A percentile compares a stretch with the other conserved stretches of the same genome.
phyloP scores from a whole-genome alignment of 306 rosid genomes.

The Trichosanthes cucumerina region DNA sequence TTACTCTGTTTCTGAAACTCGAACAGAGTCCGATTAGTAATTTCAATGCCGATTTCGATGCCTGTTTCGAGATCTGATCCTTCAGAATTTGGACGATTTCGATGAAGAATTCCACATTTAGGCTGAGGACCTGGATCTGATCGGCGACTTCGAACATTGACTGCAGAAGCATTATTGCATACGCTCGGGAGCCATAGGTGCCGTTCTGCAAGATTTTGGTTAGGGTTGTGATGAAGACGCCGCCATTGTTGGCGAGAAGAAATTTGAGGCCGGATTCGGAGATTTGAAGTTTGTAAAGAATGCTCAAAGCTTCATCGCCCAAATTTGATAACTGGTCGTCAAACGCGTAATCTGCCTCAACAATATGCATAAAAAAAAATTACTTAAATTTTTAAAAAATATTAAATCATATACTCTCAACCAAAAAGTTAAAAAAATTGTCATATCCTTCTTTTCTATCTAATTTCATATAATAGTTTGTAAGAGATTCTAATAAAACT shows the following conservation, averaged over 20 bases:
- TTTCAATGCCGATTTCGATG: constrained; percentile 29
- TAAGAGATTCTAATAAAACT: no score
- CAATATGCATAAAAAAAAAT: not conserved
- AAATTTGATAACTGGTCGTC: not conserved
- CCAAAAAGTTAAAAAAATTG: no score
- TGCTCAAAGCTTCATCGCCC: not conserved
- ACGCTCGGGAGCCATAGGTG: constrained; percentile 18
- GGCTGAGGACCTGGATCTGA: constrained; percentile 10
- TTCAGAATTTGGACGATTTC: constrained; percentile 17
- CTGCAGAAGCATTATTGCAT: constrained; percentile 26
- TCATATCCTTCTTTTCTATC: no score
- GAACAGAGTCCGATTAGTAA: constrained; percentile 24
- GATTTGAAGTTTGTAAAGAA: not conserved
- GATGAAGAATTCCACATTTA: constrained; percentile 31
- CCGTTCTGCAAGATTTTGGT: constrained; percentile 30
- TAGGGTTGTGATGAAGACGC: constrained; percentile 20
- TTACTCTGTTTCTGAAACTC: constrained; percentile 27
- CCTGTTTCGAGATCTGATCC: constrained; percentile 30
- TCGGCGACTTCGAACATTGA: constrained; percentile 19
- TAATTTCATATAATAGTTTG: no score
- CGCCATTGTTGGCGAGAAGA: constrained; percentile 1
- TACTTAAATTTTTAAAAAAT: no score
- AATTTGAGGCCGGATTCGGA: not conserved
- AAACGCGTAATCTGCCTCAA: constrained; percentile 3
- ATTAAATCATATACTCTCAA: no score